Evolutionary conservation across 225 moss, liverwort and hornwort species (phyloP).

Genomic region (Polytrichum commune): DNA sequence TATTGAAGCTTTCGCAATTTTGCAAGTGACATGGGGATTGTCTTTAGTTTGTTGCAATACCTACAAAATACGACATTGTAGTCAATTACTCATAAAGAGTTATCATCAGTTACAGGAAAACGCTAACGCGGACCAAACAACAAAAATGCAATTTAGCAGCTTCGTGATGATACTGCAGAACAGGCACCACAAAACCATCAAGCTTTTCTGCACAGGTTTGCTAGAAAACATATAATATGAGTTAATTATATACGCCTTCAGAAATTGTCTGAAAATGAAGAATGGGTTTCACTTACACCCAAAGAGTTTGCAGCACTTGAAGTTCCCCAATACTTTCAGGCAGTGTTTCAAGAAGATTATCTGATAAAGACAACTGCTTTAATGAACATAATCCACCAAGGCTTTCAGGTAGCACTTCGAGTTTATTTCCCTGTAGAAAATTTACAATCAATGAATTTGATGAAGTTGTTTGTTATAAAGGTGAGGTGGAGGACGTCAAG

Average conservation of each 20-base stretch:
- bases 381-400: slow-evolving; percentile 58
- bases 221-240: too few relatives aligned
- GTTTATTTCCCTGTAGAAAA: slow-evolving; percentile 56
- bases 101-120: too few relatives aligned
- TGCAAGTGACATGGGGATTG: slow-evolving; percentile 53
- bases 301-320: slow-evolving; percentile 64
- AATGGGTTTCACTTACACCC: slow-evolving; percentile 49
- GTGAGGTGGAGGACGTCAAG: too few relatives aligned
- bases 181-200: too few relatives aligned
- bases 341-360: slow-evolving; percentile 60
- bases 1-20: slow-evolving; percentile 54
- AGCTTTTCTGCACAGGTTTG: too few relatives aligned
- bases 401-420: slow-evolving; percentile 61
- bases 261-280: not conserved
- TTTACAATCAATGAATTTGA: too few relatives aligned
- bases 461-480: too few relatives aligned
- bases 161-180: too few relatives aligned
- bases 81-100: too few relatives aligned
- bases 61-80: slow-evolving; percentile 24
- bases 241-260: not conserved
- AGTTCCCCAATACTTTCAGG: slow-evolving; percentile 64
- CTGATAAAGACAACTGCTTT: slow-evolving; percentile 77
- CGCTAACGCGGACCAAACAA: too few relatives aligned
- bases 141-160: too few relatives aligned
- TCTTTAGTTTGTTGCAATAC: slow-evolving; percentile 72